Base-by-base conservation (phyloP, 441 rosid genomes). In the Arabidopsis hybrid region DNA sequence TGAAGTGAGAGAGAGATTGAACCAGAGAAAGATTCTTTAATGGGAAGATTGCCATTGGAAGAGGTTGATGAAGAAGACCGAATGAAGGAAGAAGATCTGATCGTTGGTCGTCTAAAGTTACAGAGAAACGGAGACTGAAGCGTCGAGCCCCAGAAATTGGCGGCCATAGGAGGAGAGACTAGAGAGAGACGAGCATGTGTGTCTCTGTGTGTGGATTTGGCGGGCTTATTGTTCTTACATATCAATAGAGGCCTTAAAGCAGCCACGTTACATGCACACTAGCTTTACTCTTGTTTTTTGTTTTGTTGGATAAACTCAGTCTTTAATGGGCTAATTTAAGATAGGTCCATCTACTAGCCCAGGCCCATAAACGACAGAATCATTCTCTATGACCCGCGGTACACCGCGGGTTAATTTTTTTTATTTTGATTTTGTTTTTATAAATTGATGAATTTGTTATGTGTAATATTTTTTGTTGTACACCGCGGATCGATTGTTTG, bases 1-100 rank as follows among this genome's bases (percentile, higher is more conserved):
- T 61, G 40, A 5, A 16, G 50, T 34, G 11, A 35, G 35, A 29
- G 65, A 14, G 50, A 39, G 65, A 65, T 10, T 26, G 61, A 46
- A 69, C 89, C 96, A 76, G 88, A 51, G 47, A 87, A 74, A 16
- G 86, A 34, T 52, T 68, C 60, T 39, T 79, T 79, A 73, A 79
- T 73, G 13, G 76, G 65, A 52, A 79, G 77, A 60, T 85, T 72
- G 65, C 84, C 87, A 21, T 72, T 84, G 75, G 86, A 80, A 71
- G 86, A 70, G 51, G 56, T 13, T 52, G 69, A 60, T 31, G 35
- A 60, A 61, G 72, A 71, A 16, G 75, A 61, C 9, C 66, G 65
- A 12, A 55, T 78, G 69, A 65, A 65, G 58, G 76, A 17, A 60
- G 73, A 65, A 60, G 73, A 65, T 65, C 39, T 66, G 69, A 52